A percentile compares a stretch with the other conserved stretches of the same genome.
Evolutionary conservation across 1,284 basidiomycete species (phyloP).

Genomic region (Waitea zeae): DNA sequence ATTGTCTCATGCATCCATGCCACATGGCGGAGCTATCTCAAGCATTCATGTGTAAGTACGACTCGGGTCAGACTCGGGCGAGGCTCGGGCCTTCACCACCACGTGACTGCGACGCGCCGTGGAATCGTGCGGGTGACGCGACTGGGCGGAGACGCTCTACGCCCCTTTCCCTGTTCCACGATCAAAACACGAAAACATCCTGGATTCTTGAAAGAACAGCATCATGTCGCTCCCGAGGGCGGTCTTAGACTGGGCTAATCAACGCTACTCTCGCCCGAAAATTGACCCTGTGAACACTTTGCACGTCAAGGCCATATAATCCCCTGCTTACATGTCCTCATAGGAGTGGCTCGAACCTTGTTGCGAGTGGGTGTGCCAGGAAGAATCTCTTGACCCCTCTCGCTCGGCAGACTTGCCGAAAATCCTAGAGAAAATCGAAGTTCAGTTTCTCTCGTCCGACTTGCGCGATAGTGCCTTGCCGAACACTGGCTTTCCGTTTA

Average conservation of each 20-base stretch:
- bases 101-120: too few relatives aligned
- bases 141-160: too few relatives aligned
- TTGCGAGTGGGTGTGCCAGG: constrained; percentile 38
- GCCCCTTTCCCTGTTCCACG: too few relatives aligned
- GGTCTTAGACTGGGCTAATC: constrained; percentile 25
- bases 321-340: constrained; percentile 2
- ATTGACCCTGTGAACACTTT: constrained; percentile 31
- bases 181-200: too few relatives aligned
- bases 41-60: too few relatives aligned
- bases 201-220: too few relatives aligned
- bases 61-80: too few relatives aligned
- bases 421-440: constrained; percentile 35
- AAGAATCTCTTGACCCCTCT: constrained; percentile 25
- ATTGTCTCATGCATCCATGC: too few relatives aligned
- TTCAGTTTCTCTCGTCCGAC: constrained; percentile 54
- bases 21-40: too few relatives aligned
- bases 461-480: constrained; percentile 48
- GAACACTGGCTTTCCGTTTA: constrained; percentile 46
- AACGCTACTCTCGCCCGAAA: constrained; percentile 30
- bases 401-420: constrained; percentile 6
- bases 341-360: constrained; percentile 63
- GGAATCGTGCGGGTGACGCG: too few relatives aligned
- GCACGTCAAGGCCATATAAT: background rate
- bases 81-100: too few relatives aligned
- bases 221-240: constrained; percentile 12